Evolutionary conservation across 2,329 filamentous ascomycete species (phyloP).

Genomic region (Exserohilum turcica): DNA sequence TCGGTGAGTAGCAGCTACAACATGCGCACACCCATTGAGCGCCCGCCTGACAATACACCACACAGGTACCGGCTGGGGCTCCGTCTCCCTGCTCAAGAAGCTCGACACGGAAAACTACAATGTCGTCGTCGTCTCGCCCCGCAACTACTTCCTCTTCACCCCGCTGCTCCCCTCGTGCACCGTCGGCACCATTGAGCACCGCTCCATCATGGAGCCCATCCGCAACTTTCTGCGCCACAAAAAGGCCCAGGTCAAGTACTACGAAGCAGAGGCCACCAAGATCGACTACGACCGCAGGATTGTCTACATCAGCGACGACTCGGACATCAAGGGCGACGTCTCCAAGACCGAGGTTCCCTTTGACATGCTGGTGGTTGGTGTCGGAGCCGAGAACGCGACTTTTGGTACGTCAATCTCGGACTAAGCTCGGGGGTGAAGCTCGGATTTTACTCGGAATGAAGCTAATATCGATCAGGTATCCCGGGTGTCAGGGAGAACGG

Average conservation of each 20-base stretch:
- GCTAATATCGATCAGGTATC: conserved; percentile 62
- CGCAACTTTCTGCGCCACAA: conserved; percentile 95
- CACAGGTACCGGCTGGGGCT: conserved; percentile 92
- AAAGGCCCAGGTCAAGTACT: conserved; percentile 91
- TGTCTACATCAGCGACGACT: conserved; percentile 88
- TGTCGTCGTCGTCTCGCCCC: conserved; percentile 93
- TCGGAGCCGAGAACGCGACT: conserved; percentile 97
- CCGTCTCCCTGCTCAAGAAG: conserved; percentile 95
- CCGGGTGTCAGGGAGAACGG: conserved; percentile 93
- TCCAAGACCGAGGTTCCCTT: conserved; percentile 89
- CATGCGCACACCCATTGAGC: neutral
- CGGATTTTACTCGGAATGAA: no score
- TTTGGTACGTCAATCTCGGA: conserved; percentile 73
- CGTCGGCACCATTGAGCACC: conserved; percentile 95
- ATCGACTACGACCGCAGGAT: conserved; percentile 91
- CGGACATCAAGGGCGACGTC: conserved; percentile 84
- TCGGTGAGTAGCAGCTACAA: conserved; percentile 65
- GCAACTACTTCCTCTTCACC: conserved; percentile 99
- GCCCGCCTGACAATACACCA: conserved; percentile 18
- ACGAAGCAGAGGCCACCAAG: conserved; percentile 95
- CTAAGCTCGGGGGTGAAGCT: no score
- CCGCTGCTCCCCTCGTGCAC: conserved; percentile 96
- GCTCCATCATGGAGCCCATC: conserved; percentile 99
- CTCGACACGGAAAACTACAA: conserved; percentile 99
- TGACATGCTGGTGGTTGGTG: conserved; percentile 96